Evolutionary conservation across 2,329 filamentous ascomycete species (phyloP).

Genomic region (Colletotrichum endophyticum): DNA sequence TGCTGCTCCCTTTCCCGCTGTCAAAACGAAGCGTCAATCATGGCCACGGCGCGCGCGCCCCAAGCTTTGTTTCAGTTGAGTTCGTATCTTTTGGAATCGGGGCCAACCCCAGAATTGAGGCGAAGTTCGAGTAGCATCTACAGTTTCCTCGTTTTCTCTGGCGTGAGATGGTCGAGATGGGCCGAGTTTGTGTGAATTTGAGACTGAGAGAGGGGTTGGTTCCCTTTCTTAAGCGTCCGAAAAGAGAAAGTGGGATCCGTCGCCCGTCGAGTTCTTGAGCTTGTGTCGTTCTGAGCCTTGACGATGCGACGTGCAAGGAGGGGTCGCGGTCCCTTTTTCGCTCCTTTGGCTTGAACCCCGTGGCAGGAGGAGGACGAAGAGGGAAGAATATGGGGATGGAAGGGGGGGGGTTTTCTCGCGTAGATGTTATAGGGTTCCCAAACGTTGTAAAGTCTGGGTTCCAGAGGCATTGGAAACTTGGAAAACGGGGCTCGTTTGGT

Average conservation of each 20-base stretch:
- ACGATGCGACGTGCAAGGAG: background rate
- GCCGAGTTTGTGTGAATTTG: background rate
- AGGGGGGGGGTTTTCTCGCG: background rate
- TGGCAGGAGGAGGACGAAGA: background rate
- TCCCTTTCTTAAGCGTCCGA: background rate
- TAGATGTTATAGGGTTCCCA: background rate
- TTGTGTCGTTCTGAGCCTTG: background rate
- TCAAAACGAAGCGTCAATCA: background rate
- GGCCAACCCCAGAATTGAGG: background rate
- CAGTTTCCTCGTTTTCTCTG: background rate
- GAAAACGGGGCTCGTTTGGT: background rate
- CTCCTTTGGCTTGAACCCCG: background rate
- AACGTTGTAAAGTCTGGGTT: background rate
- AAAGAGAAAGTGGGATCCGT: background rate
- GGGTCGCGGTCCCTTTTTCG: background rate
- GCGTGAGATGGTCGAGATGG: background rate
- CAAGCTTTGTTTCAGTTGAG: constrained; percentile 14
- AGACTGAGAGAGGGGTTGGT: background rate
- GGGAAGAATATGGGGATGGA: background rate
- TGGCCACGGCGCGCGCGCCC: background rate
- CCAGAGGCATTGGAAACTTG: background rate
- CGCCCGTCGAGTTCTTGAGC: background rate
- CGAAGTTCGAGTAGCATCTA: background rate
- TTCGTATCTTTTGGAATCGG: background rate
- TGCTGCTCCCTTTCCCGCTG: background rate